These are phyloP conservation scores for Favolaschia claudopus DNA, from an alignment of 768 basidiomycete genomes.

Conservation along the genomic window DNA sequence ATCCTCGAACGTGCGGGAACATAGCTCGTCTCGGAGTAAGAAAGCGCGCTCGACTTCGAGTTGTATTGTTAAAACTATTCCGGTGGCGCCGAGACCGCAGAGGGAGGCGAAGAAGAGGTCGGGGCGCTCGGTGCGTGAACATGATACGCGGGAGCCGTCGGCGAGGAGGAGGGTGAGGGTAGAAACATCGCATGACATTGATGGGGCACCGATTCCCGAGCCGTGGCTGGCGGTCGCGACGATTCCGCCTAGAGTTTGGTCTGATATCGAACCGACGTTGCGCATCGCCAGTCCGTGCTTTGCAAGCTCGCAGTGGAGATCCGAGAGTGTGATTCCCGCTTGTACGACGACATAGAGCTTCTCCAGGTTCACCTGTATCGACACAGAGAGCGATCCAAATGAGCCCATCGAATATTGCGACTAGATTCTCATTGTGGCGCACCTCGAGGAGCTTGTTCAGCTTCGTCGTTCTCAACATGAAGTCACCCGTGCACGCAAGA, in stretches of 20 bases:
- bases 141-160: conserved; percentile 73
- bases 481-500: conserved; percentile 88
- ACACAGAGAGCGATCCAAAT: too few relatives aligned
- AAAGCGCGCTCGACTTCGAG: conserved; percentile 86
- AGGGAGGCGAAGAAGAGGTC: conserved; percentile 91
- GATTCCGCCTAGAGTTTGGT: conserved; percentile 92
- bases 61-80: conserved; percentile 81
- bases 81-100: conserved; percentile 91
- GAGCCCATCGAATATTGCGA: too few relatives aligned
- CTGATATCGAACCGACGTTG: conserved; percentile 96
- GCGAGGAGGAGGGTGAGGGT: conserved; percentile 81
- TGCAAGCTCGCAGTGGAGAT: conserved; percentile 74
- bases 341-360: conserved; percentile 75
- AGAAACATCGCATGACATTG: conserved; percentile 82
- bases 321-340: conserved; percentile 81
- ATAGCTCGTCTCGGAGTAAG: conserved; percentile 77
- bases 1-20: conserved; percentile 67
- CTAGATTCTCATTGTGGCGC: conserved; percentile 48
- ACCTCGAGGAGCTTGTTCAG: conserved; percentile 83
- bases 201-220: conserved; percentile 79
- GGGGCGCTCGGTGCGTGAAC: conserved; percentile 66
- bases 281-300: conserved; percentile 81
- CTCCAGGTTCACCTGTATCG: conserved; percentile 71
- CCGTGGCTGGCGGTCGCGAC: conserved; percentile 97
- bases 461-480: conserved; percentile 83